Conservation (phyloP, 768 basidiomycete genomes). For the Cystobasidium onofrii region DNA sequence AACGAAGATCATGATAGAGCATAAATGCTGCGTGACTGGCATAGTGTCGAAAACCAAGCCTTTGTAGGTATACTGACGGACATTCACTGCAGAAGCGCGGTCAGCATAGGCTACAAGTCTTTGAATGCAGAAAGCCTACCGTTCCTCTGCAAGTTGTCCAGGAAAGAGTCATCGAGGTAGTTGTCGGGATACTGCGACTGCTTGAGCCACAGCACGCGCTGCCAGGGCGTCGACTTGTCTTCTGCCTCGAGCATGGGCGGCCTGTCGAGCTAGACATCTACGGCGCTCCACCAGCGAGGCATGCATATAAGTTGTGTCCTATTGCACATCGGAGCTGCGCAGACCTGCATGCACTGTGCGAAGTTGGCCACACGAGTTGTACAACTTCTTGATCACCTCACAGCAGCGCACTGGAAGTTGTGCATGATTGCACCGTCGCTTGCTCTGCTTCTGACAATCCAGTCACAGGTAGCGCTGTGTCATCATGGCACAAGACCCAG, state of each 20-base stretch:
- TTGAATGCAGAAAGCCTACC: constrained; percentile 48
- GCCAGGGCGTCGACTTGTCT: constrained; percentile 30
- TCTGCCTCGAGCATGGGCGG: constrained; percentile 24
- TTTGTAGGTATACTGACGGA: constrained; percentile 29
- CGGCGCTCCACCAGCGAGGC: neutral
- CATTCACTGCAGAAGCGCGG: constrained; percentile 5
- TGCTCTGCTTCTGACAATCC: neutral
- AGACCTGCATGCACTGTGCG: too few species aligned
- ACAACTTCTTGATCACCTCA: too few species aligned
- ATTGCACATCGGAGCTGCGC: too few species aligned
- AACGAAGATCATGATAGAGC: constrained; percentile 28
- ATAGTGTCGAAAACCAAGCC: constrained; percentile 28
- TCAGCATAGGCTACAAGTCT: neutral
- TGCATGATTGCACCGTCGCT: too few species aligned
- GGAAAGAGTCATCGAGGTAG: constrained; percentile 69
- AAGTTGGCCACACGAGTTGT: neutral
- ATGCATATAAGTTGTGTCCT: too few species aligned
- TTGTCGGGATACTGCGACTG: constrained; percentile 70
- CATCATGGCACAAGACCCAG: constrained; percentile 1
- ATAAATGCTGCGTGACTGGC: constrained; percentile 33
- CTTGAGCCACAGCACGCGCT: constrained; percentile 43
- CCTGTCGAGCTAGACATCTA: neutral
- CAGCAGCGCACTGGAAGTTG: too few species aligned
- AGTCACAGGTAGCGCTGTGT: neutral
- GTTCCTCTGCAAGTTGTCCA: constrained; percentile 68